phyloP scores from a whole-genome alignment of 2,329 filamentous ascomycete species.

The Tolypocladium album region DNA sequence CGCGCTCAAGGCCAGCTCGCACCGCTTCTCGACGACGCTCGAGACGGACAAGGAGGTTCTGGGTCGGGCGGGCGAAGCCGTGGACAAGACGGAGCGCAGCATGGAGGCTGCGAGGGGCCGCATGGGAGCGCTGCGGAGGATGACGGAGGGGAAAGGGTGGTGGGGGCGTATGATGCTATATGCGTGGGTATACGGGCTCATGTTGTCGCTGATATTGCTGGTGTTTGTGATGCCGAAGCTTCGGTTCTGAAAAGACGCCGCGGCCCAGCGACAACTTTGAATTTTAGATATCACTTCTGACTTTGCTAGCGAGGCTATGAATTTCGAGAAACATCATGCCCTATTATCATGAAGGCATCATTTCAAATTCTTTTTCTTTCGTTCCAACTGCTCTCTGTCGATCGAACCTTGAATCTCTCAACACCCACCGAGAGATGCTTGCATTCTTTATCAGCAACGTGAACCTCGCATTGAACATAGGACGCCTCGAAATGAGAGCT shows the following conservation, averaged over 20 bases:
- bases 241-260: constrained; percentile 50
- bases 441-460: not conserved
- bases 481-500: not conserved
- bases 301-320: not conserved
- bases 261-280: too few relatives aligned
- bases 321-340: not conserved
- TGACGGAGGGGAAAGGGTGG: constrained; percentile 85
- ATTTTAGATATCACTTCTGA: not conserved
- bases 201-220: constrained; percentile 65
- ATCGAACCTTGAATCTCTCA: not conserved
- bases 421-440: too few relatives aligned
- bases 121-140: constrained; percentile 66
- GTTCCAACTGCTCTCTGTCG: not conserved
- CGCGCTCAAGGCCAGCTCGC: constrained; percentile 64
- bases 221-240: constrained; percentile 85
- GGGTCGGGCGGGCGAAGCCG: constrained; percentile 57
- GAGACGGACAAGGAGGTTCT: constrained; percentile 64
- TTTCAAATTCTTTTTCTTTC: not conserved
- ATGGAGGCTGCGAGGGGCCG: constrained; percentile 66
- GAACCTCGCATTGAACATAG: not conserved
- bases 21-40: constrained; percentile 60
- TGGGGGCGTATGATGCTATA: constrained; percentile 77
- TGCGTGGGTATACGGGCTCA: constrained; percentile 71
- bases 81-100: constrained; percentile 65
- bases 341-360: not conserved